phyloP scores from a whole-genome alignment of 805 yeast species.

The Ogataea naganishii region DNA sequence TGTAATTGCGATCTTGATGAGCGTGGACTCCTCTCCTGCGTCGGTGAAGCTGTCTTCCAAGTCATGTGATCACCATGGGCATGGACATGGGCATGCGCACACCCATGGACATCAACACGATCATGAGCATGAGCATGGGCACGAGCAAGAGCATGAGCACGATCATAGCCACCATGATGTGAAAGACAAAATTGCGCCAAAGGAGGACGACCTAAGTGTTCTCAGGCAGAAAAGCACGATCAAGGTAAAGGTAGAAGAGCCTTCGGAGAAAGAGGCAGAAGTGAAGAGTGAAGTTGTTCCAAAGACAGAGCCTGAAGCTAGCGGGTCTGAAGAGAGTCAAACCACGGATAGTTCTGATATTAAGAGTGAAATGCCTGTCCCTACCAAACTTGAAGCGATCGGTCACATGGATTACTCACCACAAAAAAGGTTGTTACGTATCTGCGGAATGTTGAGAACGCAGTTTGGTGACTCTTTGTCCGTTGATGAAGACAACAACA shows the following conservation, averaged over 20 bases:
- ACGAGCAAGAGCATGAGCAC: slow-evolving; percentile 8
- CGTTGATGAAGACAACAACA: slow-evolving; percentile 28
- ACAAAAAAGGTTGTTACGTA: slow-evolving; percentile 38
- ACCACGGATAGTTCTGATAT: too few relatives aligned
- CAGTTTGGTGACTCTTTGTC: slow-evolving; percentile 82
- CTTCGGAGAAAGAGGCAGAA: slow-evolving; percentile 1
- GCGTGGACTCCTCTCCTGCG: slow-evolving; percentile 92
- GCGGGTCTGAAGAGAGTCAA: too few relatives aligned
- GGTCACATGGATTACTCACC: slow-evolving; percentile 25
- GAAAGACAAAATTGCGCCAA: slow-evolving; percentile 9
- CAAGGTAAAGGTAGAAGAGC: slow-evolving; percentile 5
- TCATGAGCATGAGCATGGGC: slow-evolving; percentile 9
- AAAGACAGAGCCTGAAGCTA: too few relatives aligned
- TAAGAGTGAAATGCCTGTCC: not conserved
- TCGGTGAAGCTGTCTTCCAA: slow-evolving; percentile 81
- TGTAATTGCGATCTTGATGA: slow-evolving; percentile 78
- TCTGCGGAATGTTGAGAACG: slow-evolving; percentile 57
- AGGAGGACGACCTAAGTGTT: slow-evolving; percentile 1
- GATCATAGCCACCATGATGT: too few relatives aligned
- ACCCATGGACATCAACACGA: slow-evolving; percentile 16
- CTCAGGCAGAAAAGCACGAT: slow-evolving; percentile 1
- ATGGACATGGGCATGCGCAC: slow-evolving; percentile 20
- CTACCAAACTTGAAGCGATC: not conserved
- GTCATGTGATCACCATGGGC: slow-evolving; percentile 43
- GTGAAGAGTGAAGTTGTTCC: slow-evolving; percentile 5